These are phyloP conservation scores for Triticum timopheevii DNA, from an alignment of 176 grass and related monocot genomes.

Conservation along the genomic window DNA sequence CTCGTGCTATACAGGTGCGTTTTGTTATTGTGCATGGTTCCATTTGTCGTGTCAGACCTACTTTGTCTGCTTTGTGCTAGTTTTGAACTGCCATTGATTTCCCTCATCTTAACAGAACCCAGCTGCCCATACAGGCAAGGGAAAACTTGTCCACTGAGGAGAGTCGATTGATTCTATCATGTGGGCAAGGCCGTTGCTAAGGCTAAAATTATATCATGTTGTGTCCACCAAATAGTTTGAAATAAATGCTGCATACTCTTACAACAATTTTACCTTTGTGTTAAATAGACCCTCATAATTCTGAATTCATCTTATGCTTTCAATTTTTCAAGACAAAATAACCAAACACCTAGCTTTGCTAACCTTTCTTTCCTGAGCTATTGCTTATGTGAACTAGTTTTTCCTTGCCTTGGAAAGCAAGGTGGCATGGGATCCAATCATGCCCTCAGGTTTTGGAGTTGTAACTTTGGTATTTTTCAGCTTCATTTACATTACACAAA, in stretches of 20 bases:
- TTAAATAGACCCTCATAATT: background rate
- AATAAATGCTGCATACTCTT: background rate
- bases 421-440: background rate
- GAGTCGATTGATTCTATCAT: background rate
- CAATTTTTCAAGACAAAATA: background rate
- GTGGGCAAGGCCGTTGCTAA: background rate
- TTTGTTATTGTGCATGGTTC: constrained; percentile 32
- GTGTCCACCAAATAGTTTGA: background rate
- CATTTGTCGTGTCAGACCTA: constrained; percentile 5
- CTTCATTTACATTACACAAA: constrained; percentile 5
- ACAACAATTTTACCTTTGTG: background rate
- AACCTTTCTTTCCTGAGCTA: background rate
- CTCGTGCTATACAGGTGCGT: constrained; percentile 95
- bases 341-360: background rate
- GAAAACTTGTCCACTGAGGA: background rate
- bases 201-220: background rate
- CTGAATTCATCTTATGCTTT: background rate
- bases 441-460: background rate
- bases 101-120: background rate
- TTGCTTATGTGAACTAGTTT: background rate
- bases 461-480: background rate
- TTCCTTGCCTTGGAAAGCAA: background rate
- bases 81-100: constrained; percentile 17
- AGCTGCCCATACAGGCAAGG: constrained; percentile 7
- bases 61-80: background rate